Evolutionary conservation across 306 rosid species (phyloP).

Genomic region (Casuarina glauca): DNA sequence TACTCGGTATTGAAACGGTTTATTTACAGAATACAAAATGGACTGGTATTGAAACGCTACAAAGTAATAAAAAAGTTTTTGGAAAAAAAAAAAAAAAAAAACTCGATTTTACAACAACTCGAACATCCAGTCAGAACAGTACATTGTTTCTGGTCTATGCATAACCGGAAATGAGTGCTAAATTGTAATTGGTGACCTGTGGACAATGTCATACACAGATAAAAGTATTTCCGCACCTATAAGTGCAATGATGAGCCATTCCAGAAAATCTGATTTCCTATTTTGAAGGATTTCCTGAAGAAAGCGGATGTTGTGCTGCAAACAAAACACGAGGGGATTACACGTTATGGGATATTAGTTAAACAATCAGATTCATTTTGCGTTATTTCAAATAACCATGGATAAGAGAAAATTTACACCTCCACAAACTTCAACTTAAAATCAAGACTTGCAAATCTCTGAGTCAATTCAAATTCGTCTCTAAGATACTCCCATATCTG

Average conservation of each 20-base stretch:
- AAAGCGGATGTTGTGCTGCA: conserved; percentile 95
- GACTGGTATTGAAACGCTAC: not conserved
- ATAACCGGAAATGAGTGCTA: conserved; percentile 33
- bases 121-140: not conserved
- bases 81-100: not conserved
- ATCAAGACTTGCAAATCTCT: conserved; percentile 93
- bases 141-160: conserved; percentile 2
- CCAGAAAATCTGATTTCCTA: conserved; percentile 91
- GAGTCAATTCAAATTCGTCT: conserved; percentile 92
- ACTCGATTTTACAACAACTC: conserved; percentile 1
- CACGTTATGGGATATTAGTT: not conserved
- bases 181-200: conserved; percentile 60
- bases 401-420: conserved; percentile 39
- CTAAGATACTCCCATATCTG: conserved; percentile 99
- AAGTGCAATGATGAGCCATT: conserved; percentile 92
- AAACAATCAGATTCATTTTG: not conserved
- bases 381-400: conserved; percentile 1
- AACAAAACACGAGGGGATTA: not conserved
- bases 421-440: conserved; percentile 98
- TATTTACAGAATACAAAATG: conserved; percentile 2
- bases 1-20: not conserved
- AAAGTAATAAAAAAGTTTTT: not conserved
- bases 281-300: conserved; percentile 97
- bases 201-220: conserved; percentile 80
- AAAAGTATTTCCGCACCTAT: conserved; percentile 93